Base-by-base conservation (phyloP, 306 rosid species). In the Arachis hypogaea region DNA sequence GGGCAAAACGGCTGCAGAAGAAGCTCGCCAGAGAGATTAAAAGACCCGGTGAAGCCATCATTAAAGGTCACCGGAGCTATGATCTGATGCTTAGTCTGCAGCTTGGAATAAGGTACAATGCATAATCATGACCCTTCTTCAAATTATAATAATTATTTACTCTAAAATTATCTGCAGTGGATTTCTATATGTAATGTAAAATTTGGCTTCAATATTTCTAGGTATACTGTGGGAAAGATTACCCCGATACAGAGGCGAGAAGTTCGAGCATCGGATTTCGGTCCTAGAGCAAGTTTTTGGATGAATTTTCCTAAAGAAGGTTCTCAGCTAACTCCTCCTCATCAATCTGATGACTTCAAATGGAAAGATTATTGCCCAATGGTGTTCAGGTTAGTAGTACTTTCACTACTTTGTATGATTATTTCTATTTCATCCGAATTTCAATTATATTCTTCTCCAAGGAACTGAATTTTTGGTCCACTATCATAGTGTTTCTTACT, bases 321-420 rank as follows among this genome's bases (percentile, higher is more conserved):
- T 69, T 94, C 99, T 50, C 97, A 92, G 46, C 72, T 94, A 88
- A 94, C 99, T 65, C 99, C 97, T 28, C 66, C 97, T 80, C 99
- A 94, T 82, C 99, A 88, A 52, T 94, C 99, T 4, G 99, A 92
- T 66, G 96, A 87, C 84, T 94, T 94, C 79, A 94, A 90, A 81
- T 94, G 99, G 99, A 94, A 94, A 77, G 99, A 94, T 84, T 94
- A 94, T 57, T 94, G 99, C 69, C 97, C 97, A 2, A 94, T 94
- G 99, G 99, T 94, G 52, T 94, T 94, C 88, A 92, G 97, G 99
- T 94, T 68, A 74, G 86, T 73, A 51, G 69, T 80, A 51, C 10
- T 58, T 75, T 61, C 58, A 58, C 40, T 71, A 66, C 68, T 63
- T 36, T 69, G 29, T 84, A 7, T 63, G 28, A 22, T 22, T 22